These are phyloP conservation scores for Alternaria brassicicola DNA, from an alignment of 2,329 filamentous ascomycete genomes.

Conservation along the genomic window DNA sequence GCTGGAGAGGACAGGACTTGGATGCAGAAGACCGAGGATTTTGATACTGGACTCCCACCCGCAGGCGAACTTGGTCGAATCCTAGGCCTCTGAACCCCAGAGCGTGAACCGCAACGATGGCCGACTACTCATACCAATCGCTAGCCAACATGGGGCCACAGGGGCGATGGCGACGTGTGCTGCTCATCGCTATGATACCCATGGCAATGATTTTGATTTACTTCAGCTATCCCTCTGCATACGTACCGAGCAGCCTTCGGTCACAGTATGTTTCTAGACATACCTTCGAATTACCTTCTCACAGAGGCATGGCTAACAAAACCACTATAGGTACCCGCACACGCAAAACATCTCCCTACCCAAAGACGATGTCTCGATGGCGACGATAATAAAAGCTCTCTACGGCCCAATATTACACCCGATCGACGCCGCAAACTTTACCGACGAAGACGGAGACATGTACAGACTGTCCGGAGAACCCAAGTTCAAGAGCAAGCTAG, in stretches of 20 bases:
- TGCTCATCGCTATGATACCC: conserved; percentile 40
- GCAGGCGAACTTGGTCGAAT: not conserved
- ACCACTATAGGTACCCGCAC: conserved; percentile 27
- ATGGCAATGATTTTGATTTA: conserved; percentile 39
- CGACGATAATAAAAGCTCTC: conserved; percentile 47
- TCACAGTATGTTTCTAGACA: conserved; percentile 34
- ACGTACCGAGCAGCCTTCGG: conserved; percentile 27
- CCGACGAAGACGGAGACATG: conserved; percentile 46
- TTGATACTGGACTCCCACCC: not conserved
- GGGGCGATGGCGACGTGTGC: conserved; percentile 43
- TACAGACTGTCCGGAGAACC: conserved; percentile 40
- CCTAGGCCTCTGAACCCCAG: not conserved
- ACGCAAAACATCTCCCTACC: conserved; percentile 35
- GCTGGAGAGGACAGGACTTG: not conserved
- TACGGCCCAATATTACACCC: conserved; percentile 46
- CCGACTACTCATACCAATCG: conserved; percentile 40
- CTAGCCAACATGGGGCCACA: conserved; percentile 44
- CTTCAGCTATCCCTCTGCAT: conserved; percentile 36
- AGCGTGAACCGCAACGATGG: conserved; percentile 16
- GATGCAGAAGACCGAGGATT: not conserved
- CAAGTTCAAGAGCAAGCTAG: conserved; percentile 43
- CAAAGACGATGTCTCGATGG: conserved; percentile 41
- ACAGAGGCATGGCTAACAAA: conserved; percentile 3
- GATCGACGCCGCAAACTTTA: conserved; percentile 45
- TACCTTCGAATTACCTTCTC: not conserved